A percentile compares a stretch with the other conserved stretches of the same genome.
phyloP scores from a whole-genome alignment of 495 filamentous ascomycete genomes.

The Neurospora sp. region DNA sequence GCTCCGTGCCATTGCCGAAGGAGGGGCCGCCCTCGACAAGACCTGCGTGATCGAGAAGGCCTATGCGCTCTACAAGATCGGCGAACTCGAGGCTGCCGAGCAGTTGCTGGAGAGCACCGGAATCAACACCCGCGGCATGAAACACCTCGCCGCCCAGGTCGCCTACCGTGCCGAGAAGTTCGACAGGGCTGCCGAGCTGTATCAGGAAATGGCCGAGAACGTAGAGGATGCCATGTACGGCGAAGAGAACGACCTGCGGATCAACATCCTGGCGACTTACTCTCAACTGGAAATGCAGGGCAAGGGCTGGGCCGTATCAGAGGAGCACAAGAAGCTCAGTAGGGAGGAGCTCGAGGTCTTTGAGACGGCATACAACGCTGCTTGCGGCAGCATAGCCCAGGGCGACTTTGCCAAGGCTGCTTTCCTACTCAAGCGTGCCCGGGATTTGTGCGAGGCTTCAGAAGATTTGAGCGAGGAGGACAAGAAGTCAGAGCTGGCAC shows the following conservation, averaged over 20 bases:
- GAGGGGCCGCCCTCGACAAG: conserved; percentile 55
- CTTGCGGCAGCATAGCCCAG: conserved; percentile 73
- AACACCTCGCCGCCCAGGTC: conserved; percentile 83
- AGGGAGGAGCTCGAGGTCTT: conserved; percentile 82
- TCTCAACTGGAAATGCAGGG: conserved; percentile 84
- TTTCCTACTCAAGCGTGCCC: conserved; percentile 72
- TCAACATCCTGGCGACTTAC: conserved; percentile 71
- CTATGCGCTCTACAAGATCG: conserved; percentile 86
- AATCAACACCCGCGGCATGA: conserved; percentile 37
- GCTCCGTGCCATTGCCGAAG: conserved; percentile 62
- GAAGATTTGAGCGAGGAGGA: conserved; percentile 80
- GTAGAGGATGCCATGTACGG: conserved; percentile 35
- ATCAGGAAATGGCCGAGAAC: conserved; percentile 48
- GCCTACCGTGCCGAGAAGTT: conserved; percentile 82
- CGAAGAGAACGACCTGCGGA: conserved; percentile 77
- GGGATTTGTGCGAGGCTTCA: conserved; percentile 73
- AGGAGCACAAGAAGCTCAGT: conserved; percentile 40
- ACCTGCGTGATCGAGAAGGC: conserved; percentile 67
- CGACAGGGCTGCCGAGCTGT: conserved; percentile 55
- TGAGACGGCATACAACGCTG: conserved; percentile 88
- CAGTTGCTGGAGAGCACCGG: conserved; percentile 40
- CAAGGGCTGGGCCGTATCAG: conserved; percentile 26
- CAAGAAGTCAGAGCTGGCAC: conserved; percentile 68
- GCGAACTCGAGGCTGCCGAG: conserved; percentile 62
- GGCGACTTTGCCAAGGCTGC: conserved; percentile 66